These are phyloP conservation scores for Pholiota conissans DNA, from an alignment of 768 basidiomycete species.

Conservation along the genomic window DNA sequence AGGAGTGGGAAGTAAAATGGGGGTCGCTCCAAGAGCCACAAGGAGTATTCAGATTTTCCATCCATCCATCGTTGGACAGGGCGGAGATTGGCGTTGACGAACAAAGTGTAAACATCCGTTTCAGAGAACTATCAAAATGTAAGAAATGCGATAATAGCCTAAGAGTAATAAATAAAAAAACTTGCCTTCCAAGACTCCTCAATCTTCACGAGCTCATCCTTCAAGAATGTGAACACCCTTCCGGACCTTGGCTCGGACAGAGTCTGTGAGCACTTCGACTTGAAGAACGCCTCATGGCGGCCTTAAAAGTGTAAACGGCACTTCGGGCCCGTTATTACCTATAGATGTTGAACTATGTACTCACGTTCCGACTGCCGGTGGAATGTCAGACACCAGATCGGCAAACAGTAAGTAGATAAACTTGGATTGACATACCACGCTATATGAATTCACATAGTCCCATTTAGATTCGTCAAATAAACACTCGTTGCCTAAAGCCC, in stretches of 20 bases:
- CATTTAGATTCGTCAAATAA: constrained; percentile 69
- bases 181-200: constrained; percentile 87
- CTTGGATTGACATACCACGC: constrained; percentile 32
- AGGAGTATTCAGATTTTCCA: constrained; percentile 64
- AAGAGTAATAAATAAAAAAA: background rate
- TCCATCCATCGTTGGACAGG: constrained; percentile 88
- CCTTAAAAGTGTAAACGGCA: constrained; percentile 41
- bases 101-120: constrained; percentile 65
- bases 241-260: constrained; percentile 50
- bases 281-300: constrained; percentile 83
- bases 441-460: constrained; percentile 69
- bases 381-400: background rate
- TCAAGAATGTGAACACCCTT: constrained; percentile 50
- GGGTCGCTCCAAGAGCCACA: constrained; percentile 92
- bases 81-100: constrained; percentile 74
- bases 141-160: background rate
- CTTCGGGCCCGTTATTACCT: background rate
- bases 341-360: constrained; percentile 1
- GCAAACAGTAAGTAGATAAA: background rate
- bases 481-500: constrained; percentile 62
- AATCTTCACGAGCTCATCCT: constrained; percentile 80
- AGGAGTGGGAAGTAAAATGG: constrained; percentile 74
- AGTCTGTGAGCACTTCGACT: constrained; percentile 60
- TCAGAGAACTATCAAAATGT: constrained; percentile 68
- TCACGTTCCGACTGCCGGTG: constrained; percentile 28